Evolutionary conservation across 306 rosid species (phyloP), one percentile per base, ranked within the genome.

Genomic region (Cucumis hystrix): DNA sequence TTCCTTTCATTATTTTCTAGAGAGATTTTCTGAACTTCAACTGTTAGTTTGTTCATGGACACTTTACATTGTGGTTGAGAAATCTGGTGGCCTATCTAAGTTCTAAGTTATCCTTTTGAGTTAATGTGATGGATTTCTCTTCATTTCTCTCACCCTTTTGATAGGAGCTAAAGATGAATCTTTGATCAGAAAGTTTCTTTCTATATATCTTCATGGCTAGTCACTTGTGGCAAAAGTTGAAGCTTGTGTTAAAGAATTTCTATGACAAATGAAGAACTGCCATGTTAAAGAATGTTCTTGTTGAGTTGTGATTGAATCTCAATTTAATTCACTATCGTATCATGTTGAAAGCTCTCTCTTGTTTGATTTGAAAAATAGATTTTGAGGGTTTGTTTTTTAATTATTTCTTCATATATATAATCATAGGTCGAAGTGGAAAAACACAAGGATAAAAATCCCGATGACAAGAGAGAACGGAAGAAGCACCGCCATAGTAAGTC

Each of bases 401-500:
- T 13, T 3, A 8, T 15, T 33, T 7, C 54, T 35, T 15, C 16
- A 10, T 5, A 77, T 25, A 15, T 28, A 75, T 75, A 75, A 4
- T 62, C 41, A 49, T 76, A 89, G 97, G 90, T 86, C 60, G 87
- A 88, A 81, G 88, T 47, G 47, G 83, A 67, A 76, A 87, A 81
- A 78, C 77, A 52, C 77, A 52, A 73, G 63, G 76, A 49, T 7
- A 87, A 84, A 78, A 87, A 90, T 65, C 77, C 59, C 12, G 81
- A 6, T 51, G 84, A 83, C 40, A 88, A 88, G 77, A 90, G 81
- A 83, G 91, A 88, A 67, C 80, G 55, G 69, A 91, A 82, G 87
- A 92, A 92, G 85, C 92, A 86, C 72, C 88, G 10, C 47, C 88
- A 85, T 67, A 83, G 89, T 75, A 85, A 83, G 76, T 89, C 88